Evolutionary conservation across 2,329 filamentous ascomycete species (phyloP).

Genomic region (Trichoderma endophyticum): DNA sequence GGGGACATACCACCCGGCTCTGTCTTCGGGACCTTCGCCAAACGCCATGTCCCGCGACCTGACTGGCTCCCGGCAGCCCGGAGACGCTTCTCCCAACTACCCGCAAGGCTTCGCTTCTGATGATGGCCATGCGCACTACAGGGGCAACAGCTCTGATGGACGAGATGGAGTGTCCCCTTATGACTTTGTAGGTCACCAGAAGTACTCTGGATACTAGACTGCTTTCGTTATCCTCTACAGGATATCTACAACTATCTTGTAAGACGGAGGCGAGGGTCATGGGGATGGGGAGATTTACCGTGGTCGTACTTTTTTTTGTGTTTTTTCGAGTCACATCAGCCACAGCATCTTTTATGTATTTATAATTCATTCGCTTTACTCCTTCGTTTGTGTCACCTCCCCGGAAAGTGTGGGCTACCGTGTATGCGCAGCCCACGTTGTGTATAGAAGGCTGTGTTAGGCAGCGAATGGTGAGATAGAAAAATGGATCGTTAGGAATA

Average conservation of each 20-base stretch:
- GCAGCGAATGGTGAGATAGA: neutral
- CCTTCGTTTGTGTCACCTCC: neutral
- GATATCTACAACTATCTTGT: neutral
- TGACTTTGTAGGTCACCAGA: conserved; percentile 1
- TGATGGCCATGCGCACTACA: conserved; percentile 22
- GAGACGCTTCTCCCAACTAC: conserved; percentile 38
- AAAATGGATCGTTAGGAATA: neutral
- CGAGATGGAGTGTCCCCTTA: neutral
- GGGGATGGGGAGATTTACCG: neutral
- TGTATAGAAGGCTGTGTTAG: neutral
- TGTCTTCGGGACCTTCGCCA: neutral
- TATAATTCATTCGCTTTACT: conserved; percentile 13
- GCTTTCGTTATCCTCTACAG: neutral
- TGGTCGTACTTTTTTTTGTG: neutral
- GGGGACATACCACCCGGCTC: neutral
- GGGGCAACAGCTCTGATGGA: neutral
- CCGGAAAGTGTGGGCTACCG: neutral
- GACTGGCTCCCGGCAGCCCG: neutral
- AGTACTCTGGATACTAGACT: conserved; percentile 1
- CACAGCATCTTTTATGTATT: conserved; percentile 15
- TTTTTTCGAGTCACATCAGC: neutral
- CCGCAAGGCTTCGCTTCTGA: conserved; percentile 39
- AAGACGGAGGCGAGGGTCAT: neutral
- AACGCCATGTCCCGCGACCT: conserved; percentile 4
- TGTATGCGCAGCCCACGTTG: neutral